Evolutionary conservation across 345 rosid genomes (phyloP), one percentile per base, ranked within the genome.

Genomic region (Citrus mangshanensis): DNA sequence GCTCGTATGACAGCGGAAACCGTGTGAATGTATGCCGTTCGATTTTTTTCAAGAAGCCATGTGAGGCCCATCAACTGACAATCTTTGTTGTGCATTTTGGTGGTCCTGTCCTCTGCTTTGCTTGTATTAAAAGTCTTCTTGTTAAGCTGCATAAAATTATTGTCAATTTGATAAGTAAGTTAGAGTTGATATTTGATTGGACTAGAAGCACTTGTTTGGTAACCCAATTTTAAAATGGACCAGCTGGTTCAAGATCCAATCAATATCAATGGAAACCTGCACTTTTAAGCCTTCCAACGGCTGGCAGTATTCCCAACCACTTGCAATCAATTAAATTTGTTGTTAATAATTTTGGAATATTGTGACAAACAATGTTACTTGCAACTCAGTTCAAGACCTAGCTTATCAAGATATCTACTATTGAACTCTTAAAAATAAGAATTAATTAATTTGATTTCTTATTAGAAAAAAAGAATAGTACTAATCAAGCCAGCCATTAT

Each of bases 51-150:
- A 7, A 95, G 93, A 40, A 95, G 98, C 99, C 99, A 95, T 59
- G 99, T 92, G 58, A 95, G 91, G 61, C 97, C 99, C 99, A 95
- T 95, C 62, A 93, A 84, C 67, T 89, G 90, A 86, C 99, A 95
- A 78, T 95, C 97, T 85, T 90, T 93, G 87, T 89, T 85, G 76
- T 84, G 97, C 92, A 95, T 93, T 86, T 85, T 93, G 75, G 90
- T 74, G 64, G 94, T 88, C 88, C 98, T 90, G 40, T 85, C 91
- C 65, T 86, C 87, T 72, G 86, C 51, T 78, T 92, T 91, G 85
- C 91, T 92, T 83, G 91, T 64, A 56, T 81, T 87, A 27, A 70
- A 91, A 82, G 92, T 78, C 83, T 89, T 86, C 70, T 86, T 79
- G 84, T 82, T 90, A 24, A 91, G 89, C 98, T 93, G 92, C 82